A percentile compares a stretch with the other conserved stretches of the same genome.
phyloP scores from a whole-genome alignment of 108 stramenopile species.

The Skeletonema menzelii region DNA sequence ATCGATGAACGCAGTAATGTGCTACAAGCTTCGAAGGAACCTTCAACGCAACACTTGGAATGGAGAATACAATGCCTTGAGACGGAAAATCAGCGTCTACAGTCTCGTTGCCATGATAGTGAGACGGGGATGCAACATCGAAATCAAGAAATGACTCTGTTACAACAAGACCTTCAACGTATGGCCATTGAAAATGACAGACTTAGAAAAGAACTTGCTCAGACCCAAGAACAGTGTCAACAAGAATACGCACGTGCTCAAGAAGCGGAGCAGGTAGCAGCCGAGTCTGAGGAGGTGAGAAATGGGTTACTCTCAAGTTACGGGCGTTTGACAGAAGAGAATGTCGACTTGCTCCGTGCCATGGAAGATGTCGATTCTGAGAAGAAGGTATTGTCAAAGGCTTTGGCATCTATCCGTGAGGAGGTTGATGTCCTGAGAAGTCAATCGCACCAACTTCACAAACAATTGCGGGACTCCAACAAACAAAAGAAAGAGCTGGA shows the following conservation, averaged over 20 bases:
- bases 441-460: background rate
- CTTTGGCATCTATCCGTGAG: slow-evolving; percentile 14
- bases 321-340: slow-evolving; percentile 31
- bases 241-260: slow-evolving; percentile 18
- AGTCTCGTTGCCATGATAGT: background rate
- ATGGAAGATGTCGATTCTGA: slow-evolving; percentile 20
- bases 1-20: slow-evolving; percentile 7
- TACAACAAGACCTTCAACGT: slow-evolving; percentile 3
- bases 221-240: slow-evolving; percentile 8
- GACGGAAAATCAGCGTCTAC: slow-evolving; percentile 15
- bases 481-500: slow-evolving; percentile 17
- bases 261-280: slow-evolving; percentile 30
- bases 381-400: slow-evolving; percentile 4
- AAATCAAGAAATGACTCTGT: slow-evolving; percentile 2
- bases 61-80: slow-evolving; percentile 5
- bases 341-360: slow-evolving; percentile 31
- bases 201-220: slow-evolving; percentile 9
- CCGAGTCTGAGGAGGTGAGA: slow-evolving; percentile 19
- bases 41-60: slow-evolving; percentile 1
- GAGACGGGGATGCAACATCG: slow-evolving; percentile 7
- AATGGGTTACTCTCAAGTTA: slow-evolving; percentile 32
- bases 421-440: slow-evolving; percentile 12
- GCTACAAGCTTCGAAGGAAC: background rate
- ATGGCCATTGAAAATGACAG: slow-evolving; percentile 16
- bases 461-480: slow-evolving; percentile 16